Percentiles rank a stretch among this genome's conserved stretches.
Evolutionary conservation across 2,329 filamentous ascomycete species (phyloP).

Genomic region (Chrysoporthe puriensis): DNA sequence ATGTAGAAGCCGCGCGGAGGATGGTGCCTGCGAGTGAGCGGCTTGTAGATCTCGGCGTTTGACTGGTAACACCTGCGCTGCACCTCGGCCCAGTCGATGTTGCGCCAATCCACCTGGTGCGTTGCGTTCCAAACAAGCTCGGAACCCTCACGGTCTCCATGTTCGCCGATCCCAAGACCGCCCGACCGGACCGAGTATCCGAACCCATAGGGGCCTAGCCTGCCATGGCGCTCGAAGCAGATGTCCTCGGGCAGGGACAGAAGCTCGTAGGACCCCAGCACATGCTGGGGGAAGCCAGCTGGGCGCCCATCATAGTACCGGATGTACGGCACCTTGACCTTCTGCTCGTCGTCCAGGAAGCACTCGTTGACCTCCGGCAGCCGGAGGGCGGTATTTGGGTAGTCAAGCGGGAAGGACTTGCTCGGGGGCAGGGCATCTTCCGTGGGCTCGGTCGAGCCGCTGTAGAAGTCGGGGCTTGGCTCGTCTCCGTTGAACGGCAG

Average conservation of each 20-base stretch:
- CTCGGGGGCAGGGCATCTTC: slow-evolving; percentile 47
- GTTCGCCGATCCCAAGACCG: slow-evolving; percentile 82
- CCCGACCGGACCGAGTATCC: slow-evolving; percentile 81
- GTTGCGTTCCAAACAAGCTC: slow-evolving; percentile 75
- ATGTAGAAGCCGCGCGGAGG: slow-evolving; percentile 57
- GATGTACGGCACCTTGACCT: slow-evolving; percentile 68
- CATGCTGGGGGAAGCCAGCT: slow-evolving; percentile 80
- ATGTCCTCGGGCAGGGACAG: slow-evolving; percentile 80
- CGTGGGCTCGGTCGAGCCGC: slow-evolving; percentile 34
- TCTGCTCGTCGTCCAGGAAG: slow-evolving; percentile 72
- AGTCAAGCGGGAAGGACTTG: slow-evolving; percentile 53
- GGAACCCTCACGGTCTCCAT: slow-evolving; percentile 81
- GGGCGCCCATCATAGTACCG: slow-evolving; percentile 79
- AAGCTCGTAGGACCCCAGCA: slow-evolving; percentile 84
- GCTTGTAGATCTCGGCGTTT: slow-evolving; percentile 72
- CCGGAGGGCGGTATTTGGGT: slow-evolving; percentile 43
- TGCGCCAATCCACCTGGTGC: slow-evolving; percentile 75
- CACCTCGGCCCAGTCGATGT: slow-evolving; percentile 77
- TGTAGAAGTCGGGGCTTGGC: slow-evolving; percentile 29
- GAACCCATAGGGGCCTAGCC: slow-evolving; percentile 85
- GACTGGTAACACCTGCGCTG: slow-evolving; percentile 73
- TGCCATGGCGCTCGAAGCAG: slow-evolving; percentile 90
- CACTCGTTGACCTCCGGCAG: slow-evolving; percentile 69
- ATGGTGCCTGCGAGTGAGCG: slow-evolving; percentile 44
- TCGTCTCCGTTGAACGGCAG: slow-evolving; percentile 46